Conservation (phyloP, 1,284 basidiomycete genomes). For the Malassezia nana region DNA sequence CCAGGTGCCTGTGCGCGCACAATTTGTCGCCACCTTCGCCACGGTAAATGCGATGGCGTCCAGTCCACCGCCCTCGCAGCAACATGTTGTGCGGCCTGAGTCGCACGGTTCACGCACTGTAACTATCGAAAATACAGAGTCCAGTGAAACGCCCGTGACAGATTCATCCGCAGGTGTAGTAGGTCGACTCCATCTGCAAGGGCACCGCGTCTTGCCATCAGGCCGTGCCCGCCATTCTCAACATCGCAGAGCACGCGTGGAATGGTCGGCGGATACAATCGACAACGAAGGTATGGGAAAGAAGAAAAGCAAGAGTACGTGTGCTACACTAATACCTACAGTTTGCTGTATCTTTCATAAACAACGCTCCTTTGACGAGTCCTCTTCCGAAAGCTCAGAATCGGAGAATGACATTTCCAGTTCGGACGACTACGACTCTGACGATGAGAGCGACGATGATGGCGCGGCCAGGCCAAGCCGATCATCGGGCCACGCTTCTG, state of each 20-base stretch:
- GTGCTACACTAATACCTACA: neutral
- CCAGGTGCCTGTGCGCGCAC: neutral
- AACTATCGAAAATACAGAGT: neutral
- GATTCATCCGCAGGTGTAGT: neutral
- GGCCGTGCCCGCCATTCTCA: neutral
- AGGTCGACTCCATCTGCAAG: neutral
- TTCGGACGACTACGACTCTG: constrained; percentile 1
- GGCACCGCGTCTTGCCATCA: neutral
- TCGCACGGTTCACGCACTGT: constrained; percentile 9
- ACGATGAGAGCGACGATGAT: neutral
- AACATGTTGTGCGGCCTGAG: neutral
- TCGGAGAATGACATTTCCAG: constrained; percentile 1
- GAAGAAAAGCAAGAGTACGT: constrained; percentile 43
- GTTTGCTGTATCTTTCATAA: constrained; percentile 48
- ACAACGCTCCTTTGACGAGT: constrained; percentile 40
- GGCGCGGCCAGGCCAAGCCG: neutral
- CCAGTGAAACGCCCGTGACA: neutral
- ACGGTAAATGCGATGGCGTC: neutral
- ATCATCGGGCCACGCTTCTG: neutral
- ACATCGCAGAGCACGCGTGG: constrained; percentile 18
- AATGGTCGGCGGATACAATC: constrained; percentile 38
- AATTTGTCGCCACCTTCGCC: neutral
- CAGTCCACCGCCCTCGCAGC: neutral
- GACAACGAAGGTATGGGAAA: constrained; percentile 40
- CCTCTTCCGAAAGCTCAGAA: constrained; percentile 22